Base-by-base conservation (phyloP, 495 filamentous ascomycete species). In the Daldinia concentrica region DNA sequence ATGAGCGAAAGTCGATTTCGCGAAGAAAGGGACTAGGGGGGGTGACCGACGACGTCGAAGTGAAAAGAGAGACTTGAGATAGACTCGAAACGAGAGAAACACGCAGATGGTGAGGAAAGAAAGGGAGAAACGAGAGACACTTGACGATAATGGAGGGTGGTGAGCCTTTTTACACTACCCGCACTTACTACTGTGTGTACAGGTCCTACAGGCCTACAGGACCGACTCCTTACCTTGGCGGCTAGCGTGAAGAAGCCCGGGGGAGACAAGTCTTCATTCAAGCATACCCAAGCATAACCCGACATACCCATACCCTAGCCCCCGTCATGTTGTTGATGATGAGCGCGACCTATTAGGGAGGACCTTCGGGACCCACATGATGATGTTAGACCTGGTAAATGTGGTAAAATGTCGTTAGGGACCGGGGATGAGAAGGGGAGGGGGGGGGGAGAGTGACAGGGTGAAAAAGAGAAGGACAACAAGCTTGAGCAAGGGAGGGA, bases 1-100 rank as follows among this genome's bases (percentile, higher is more conserved):
- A 76, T 57, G 72, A 82, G 81, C 79, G 82, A 83, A 81, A 81
- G 70, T 85, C 83, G 78, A 85, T 83, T 85, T 69, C 78, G 79
- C 79, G 51, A 59, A 70, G 69, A 71, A 76, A 76, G 67, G 64
- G 71, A 68, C 71, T 24, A 48, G 41, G 41, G 17, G n/a, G 41
- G 1, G 61, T 43, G 72, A 78, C 75, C 71, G 64, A 71, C 64
- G 73, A 68, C 67, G 76, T 56, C 64, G 69, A 76, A 76, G 69
- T 65, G 52, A 71, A 68, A 77, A 77, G 72, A 77, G 73, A 69
- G 71, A 75, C 76, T 75, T 48, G 76, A 78, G 74, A 78, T 76
- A 69, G 64, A 80, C 69, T 72, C 66, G 62, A 48, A 69, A 62
- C 62, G 54, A 66, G 68, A 72, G 68, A 60, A 61, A 60, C 56